Conservation (phyloP, 306 rosid species). For the Ochetophila trinervis region DNA sequence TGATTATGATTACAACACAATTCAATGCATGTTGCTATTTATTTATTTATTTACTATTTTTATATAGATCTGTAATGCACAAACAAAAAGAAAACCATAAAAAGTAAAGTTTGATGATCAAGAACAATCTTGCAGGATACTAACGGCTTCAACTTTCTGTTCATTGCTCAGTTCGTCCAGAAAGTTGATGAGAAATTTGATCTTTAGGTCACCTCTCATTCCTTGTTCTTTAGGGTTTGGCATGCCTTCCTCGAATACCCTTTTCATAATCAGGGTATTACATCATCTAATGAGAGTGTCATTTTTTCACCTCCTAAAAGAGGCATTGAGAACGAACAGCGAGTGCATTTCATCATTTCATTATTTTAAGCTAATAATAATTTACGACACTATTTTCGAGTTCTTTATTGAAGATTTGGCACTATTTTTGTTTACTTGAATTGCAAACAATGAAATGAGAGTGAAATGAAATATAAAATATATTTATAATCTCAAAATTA, state of each 20-base stretch:
- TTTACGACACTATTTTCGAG: no score
- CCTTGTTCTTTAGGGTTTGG: slow-evolving; percentile 48
- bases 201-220: slow-evolving; percentile 65
- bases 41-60: neutral
- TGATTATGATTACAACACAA: neutral
- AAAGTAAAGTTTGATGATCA: slow-evolving; percentile 9
- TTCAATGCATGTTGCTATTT: neutral
- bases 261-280: slow-evolving; percentile 66
- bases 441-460: no score
- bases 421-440: no score
- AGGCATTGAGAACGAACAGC: slow-evolving; percentile 73
- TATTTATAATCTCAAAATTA: no score
- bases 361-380: no score
- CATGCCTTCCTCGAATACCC: slow-evolving; percentile 74
- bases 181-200: slow-evolving; percentile 60
- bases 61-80: slow-evolving; percentile 3
- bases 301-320: slow-evolving; percentile 66
- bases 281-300: slow-evolving; percentile 55
- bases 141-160: slow-evolving; percentile 56
- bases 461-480: no score
- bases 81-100: neutral
- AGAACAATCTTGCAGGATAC: slow-evolving; percentile 53
- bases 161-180: slow-evolving; percentile 51
- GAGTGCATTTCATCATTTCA: no score
- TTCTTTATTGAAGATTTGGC: no score